Conservation (phyloP, 495 filamentous ascomycete species). For the Cetradonia linearis region DNA sequence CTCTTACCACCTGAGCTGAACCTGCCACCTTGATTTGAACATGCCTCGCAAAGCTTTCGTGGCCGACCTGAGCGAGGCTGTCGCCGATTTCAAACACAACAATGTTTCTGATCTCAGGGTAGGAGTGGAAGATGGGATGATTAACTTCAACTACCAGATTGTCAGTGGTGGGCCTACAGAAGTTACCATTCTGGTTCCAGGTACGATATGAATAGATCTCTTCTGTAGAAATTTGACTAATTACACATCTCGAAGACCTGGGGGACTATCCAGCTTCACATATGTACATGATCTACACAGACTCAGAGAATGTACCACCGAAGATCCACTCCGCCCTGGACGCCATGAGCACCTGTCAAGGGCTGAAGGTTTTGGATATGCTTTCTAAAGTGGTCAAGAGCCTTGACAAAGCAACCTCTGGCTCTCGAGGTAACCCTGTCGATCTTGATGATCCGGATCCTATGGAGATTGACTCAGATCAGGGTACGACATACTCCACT, state of each 20-base stretch:
- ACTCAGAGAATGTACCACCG: constrained; percentile 38
- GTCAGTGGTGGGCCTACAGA: constrained; percentile 30
- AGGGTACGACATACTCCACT: background rate
- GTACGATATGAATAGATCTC: constrained; percentile 29
- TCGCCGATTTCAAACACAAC: constrained; percentile 26
- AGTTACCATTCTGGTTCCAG: constrained; percentile 45
- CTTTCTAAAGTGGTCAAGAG: constrained; percentile 33
- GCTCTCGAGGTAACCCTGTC: constrained; percentile 15
- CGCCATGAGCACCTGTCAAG: constrained; percentile 27
- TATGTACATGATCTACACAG: constrained; percentile 49
- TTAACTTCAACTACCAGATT: constrained; percentile 44
- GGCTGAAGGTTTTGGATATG: constrained; percentile 29
- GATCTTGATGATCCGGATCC: constrained; percentile 15
- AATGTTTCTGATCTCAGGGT: constrained; percentile 39
- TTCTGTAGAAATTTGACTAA: background rate
- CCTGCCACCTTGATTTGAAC: constrained; percentile 2
- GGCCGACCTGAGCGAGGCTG: constrained; percentile 40
- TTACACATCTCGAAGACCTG: constrained; percentile 35
- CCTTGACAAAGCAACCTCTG: constrained; percentile 29
- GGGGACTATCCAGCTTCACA: constrained; percentile 56
- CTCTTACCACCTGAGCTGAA: background rate
- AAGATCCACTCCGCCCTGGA: constrained; percentile 40
- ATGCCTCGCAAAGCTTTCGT: constrained; percentile 51
- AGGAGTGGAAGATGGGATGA: constrained; percentile 53
- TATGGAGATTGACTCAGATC: constrained; percentile 21